Evolutionary conservation across 192 early-diverging fungal species (phyloP).

Genomic region (Hyaloraphidium curvatum): DNA sequence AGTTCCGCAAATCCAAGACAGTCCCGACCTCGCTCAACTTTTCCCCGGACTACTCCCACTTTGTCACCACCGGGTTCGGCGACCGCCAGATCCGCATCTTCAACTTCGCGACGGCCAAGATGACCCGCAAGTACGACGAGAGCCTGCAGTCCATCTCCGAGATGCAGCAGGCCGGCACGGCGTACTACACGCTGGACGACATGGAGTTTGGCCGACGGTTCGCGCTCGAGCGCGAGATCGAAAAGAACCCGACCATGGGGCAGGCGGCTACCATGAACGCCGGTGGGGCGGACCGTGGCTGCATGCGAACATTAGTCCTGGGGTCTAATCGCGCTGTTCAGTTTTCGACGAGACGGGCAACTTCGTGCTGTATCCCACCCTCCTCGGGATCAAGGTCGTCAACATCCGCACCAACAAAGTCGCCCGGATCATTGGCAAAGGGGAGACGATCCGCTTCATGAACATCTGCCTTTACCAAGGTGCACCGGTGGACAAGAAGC

Average conservation of each 20-base stretch:
- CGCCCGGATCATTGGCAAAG: slow-evolving; percentile 63
- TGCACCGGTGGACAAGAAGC: slow-evolving; percentile 56
- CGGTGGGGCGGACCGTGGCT: slow-evolving; percentile 16
- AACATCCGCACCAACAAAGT: slow-evolving; percentile 75
- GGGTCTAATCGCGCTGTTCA: too few species aligned
- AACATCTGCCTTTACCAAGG: slow-evolving; percentile 81
- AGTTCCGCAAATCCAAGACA: slow-evolving; percentile 77
- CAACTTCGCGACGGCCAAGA: slow-evolving; percentile 60
- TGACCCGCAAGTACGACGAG: slow-evolving; percentile 82
- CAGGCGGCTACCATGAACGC: slow-evolving; percentile 48
- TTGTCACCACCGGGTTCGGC: slow-evolving; percentile 68
- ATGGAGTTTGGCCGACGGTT: slow-evolving; percentile 96
- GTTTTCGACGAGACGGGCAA: slow-evolving; percentile 83
- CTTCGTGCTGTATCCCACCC: slow-evolving; percentile 78
- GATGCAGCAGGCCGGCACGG: slow-evolving; percentile 71
- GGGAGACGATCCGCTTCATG: slow-evolving; percentile 76
- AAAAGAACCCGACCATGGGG: slow-evolving; percentile 44
- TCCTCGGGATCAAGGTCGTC: slow-evolving; percentile 89
- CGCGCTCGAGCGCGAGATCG: slow-evolving; percentile 71
- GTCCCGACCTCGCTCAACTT: slow-evolving; percentile 61
- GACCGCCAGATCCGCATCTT: slow-evolving; percentile 79
- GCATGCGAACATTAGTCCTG: background rate
- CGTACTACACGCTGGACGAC: slow-evolving; percentile 64
- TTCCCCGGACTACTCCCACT: slow-evolving; percentile 58
- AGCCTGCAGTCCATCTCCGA: slow-evolving; percentile 57